A percentile compares a stretch with the other conserved stretches of the same genome.
Evolutionary conservation across 1,139 yeast species (phyloP).

Genomic region (Protomyces lactucae-debilis): DNA sequence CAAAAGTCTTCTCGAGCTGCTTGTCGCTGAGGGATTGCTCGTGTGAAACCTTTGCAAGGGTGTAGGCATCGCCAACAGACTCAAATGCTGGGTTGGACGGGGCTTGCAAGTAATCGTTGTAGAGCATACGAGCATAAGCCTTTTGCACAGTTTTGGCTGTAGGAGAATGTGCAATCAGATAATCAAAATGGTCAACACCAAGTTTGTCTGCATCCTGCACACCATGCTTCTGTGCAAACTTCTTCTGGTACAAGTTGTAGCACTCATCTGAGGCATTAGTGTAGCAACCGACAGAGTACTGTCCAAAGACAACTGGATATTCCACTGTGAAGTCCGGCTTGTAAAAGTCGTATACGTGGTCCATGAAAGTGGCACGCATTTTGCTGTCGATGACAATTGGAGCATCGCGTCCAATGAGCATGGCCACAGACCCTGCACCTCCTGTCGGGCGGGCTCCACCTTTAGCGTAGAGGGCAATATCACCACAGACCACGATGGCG

Average conservation of each 20-base stretch:
- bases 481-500: conserved; percentile 96
- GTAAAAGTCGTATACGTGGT: conserved; percentile 31
- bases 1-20: conserved; percentile 76
- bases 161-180: conserved; percentile 97
- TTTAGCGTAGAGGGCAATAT: conserved; percentile 92
- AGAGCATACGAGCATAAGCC: conserved; percentile 86
- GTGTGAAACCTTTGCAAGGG: conserved; percentile 61
- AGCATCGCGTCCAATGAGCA: conserved; percentile 95
- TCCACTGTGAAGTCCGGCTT: conserved; percentile 93
- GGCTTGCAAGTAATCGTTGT: conserved; percentile 75
- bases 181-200: conserved; percentile 70
- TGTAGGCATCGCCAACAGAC: conserved; percentile 34
- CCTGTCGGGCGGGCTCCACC: conserved; percentile 99
- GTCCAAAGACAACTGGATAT: conserved; percentile 98
- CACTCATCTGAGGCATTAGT: conserved; percentile 87
- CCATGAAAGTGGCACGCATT: conserved; percentile 52
- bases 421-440: conserved; percentile 96
- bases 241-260: conserved; percentile 74
- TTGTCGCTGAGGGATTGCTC: conserved; percentile 77
- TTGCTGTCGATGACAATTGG: conserved; percentile 86
- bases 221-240: conserved; percentile 52
- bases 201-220: conserved; percentile 34
- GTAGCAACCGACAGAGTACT: conserved; percentile 89
- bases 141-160: conserved; percentile 92
- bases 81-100: conserved; percentile 53